Percentiles rank a stretch among this genome's conserved stretches.
Evolutionary conservation across 2,329 filamentous ascomycete species (phyloP).

Genomic region (Lomentospora prolificans): DNA sequence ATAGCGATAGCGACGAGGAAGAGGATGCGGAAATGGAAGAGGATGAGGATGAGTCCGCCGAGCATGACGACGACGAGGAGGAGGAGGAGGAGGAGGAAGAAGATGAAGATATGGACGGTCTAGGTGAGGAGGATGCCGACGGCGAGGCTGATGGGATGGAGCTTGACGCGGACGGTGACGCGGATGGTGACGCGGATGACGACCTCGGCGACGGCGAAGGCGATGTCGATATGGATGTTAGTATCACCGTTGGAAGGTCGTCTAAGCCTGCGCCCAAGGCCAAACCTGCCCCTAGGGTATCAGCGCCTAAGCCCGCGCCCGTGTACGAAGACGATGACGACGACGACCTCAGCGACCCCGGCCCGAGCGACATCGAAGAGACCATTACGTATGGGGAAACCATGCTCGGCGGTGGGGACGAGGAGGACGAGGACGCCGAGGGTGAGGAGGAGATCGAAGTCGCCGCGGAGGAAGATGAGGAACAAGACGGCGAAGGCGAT

Average conservation of each 20-base stretch:
- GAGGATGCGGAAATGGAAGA: constrained; percentile 25
- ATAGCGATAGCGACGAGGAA: constrained; percentile 40
- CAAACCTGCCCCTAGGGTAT: constrained; percentile 24
- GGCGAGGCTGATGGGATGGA: constrained; percentile 29
- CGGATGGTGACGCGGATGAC: constrained; percentile 24
- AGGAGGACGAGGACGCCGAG: constrained; percentile 34
- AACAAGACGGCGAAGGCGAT: constrained; percentile 27
- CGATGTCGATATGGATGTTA: constrained; percentile 37
- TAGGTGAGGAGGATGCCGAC: constrained; percentile 19
- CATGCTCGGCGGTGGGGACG: constrained; percentile 34
- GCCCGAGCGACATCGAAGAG: constrained; percentile 33
- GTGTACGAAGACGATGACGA: constrained; percentile 39
- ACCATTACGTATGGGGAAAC: constrained; percentile 32
- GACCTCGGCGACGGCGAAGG: constrained; percentile 37
- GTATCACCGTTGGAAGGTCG: constrained; percentile 41
- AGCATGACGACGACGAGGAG: constrained; percentile 29
- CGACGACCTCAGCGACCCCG: constrained; percentile 45
- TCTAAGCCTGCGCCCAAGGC: constrained; percentile 18
- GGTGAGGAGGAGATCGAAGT: constrained; percentile 29
- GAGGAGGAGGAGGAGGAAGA: constrained; percentile 28
- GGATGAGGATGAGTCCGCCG: constrained; percentile 20
- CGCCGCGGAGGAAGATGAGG: constrained; percentile 26
- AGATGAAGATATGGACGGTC: constrained; percentile 19
- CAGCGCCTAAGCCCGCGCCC: constrained; percentile 21
- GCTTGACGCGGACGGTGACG: constrained; percentile 24